Conservation (phyloP, 2,329 filamentous ascomycete genomes). For the Knoxdaviesia capensis region DNA sequence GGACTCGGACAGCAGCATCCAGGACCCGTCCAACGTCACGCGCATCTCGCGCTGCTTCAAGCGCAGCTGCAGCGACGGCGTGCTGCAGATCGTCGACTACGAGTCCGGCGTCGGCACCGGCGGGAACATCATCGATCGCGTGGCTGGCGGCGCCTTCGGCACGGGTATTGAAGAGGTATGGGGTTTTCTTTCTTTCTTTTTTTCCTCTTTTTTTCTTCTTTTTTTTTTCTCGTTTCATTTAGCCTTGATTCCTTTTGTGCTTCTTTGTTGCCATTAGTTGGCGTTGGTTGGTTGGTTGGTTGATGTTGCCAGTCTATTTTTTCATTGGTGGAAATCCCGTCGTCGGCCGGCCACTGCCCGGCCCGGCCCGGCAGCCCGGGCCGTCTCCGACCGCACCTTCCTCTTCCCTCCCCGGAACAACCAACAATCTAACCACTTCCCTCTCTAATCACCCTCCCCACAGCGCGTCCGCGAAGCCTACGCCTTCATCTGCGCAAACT, state of each 20-base stretch:
- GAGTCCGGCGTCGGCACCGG: constrained; percentile 39
- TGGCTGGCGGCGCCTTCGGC: constrained; percentile 35
- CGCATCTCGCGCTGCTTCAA: constrained; percentile 37
- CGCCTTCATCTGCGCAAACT: constrained; percentile 40
- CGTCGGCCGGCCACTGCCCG: too few species aligned
- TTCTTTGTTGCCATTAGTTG: too few species aligned
- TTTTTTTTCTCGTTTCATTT: background rate
- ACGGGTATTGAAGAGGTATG: constrained; percentile 30
- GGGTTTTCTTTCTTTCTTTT: background rate
- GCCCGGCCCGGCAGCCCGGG: too few species aligned
- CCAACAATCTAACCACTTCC: too few species aligned
- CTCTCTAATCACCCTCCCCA: constrained; percentile 1
- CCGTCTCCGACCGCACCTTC: too few species aligned
- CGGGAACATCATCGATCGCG: constrained; percentile 23
- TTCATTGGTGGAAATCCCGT: too few species aligned
- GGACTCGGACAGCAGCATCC: constrained; percentile 27
- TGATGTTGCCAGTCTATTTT: too few species aligned
- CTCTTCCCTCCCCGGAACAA: too few species aligned
- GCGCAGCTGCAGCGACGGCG: constrained; percentile 26
- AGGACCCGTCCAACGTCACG: constrained; percentile 38
- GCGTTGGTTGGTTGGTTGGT: too few species aligned
- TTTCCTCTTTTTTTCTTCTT: background rate
- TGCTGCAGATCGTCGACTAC: constrained; percentile 38
- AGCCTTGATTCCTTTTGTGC: too few species aligned
- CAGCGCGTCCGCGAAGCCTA: constrained; percentile 40